Conservation (phyloP, 495 filamentous ascomycete genomes). For the Aspergillus taichungensis region DNA sequence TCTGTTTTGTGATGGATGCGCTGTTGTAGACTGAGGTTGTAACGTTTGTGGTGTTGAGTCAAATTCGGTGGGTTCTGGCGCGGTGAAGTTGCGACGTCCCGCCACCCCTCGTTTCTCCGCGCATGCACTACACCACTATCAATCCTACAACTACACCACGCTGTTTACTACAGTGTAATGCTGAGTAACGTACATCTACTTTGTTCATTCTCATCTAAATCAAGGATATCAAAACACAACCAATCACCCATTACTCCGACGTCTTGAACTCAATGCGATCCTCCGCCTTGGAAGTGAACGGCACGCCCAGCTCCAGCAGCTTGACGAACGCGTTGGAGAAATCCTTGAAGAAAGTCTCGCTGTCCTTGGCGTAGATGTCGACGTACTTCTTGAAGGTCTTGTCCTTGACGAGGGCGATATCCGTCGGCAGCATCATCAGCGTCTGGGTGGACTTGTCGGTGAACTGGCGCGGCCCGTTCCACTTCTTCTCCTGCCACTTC, state of each 20-base stretch:
- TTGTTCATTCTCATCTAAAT: background rate
- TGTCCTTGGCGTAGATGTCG: slow-evolving; percentile 87
- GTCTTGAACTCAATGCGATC: slow-evolving; percentile 69
- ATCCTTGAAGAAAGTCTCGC: slow-evolving; percentile 86
- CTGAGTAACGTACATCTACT: background rate
- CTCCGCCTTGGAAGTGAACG: slow-evolving; percentile 63
- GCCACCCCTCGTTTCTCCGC: no score
- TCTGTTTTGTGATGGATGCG: no score
- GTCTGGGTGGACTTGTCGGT: slow-evolving; percentile 76
- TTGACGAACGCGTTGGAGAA: slow-evolving; percentile 70
- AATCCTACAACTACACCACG: no score
- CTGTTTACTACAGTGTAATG: background rate
- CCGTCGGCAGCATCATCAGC: slow-evolving; percentile 96
- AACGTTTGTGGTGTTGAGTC: no score
- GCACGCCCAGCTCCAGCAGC: slow-evolving; percentile 92
- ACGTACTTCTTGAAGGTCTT: slow-evolving; percentile 78
- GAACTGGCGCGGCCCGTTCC: slow-evolving; percentile 82
- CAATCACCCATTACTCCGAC: slow-evolving; percentile 30
- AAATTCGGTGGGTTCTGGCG: no score
- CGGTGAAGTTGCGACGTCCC: no score
- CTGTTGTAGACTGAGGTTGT: no score
- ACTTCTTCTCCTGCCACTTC: slow-evolving; percentile 91
- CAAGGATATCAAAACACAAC: slow-evolving; percentile 4
- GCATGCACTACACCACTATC: no score
- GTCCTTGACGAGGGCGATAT: slow-evolving; percentile 82